Base-by-base conservation (phyloP, 139 green algal species). In the Mychonastes homosphaera region DNA sequence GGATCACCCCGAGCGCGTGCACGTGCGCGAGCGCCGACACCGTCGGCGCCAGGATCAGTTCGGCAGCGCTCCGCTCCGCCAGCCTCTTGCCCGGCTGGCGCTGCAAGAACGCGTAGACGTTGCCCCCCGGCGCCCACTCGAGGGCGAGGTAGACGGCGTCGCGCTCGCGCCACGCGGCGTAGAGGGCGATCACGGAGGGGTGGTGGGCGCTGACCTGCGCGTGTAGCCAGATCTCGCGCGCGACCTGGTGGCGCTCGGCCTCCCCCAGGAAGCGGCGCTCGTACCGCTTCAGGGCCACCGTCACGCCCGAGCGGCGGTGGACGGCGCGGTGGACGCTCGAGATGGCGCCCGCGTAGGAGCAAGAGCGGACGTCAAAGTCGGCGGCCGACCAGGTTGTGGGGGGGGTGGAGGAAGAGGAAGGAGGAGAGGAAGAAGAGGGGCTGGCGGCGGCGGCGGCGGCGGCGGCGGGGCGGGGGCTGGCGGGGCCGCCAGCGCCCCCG, bases 1-100 rank as follows among this genome's bases (percentile, higher is more conserved):
- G 91, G 62, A 98, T 98, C 52, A 98, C 63, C 26, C 76, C 77
- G 53, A 74, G 38, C 18, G 32, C 34, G 52, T 83, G 76, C 51
- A 83, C 75, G 48, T 62, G 62, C 6, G 41, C 5, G 13, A 83
- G 46, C 6, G 61, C 76, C 18, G 65, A 68, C 69, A 83, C 58
- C 28, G 76, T 73, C 12, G 76, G 76, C 62, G 74, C 59, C 63
- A 83, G 56, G 41, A 83, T 75, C 62, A 78, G 72, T 19, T 67
- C 56, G 34, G 78, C 74, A 13, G 70, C 74, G 21, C 73, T 52
- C 15, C 65, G 43, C 59, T 81, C 74, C 32, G 53, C 35, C 63
- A 77, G 58, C n/a, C 62, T 57, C 3, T 65, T 63, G 24, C 63
- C 48, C 3, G 24, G 44, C 47, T 73, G 61, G 16, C 15, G 18